Evolutionary conservation across 768 basidiomycete genomes (phyloP), one percentile per base, ranked within the genome.

Genomic region (Vishniacozyma victoriae): DNA sequence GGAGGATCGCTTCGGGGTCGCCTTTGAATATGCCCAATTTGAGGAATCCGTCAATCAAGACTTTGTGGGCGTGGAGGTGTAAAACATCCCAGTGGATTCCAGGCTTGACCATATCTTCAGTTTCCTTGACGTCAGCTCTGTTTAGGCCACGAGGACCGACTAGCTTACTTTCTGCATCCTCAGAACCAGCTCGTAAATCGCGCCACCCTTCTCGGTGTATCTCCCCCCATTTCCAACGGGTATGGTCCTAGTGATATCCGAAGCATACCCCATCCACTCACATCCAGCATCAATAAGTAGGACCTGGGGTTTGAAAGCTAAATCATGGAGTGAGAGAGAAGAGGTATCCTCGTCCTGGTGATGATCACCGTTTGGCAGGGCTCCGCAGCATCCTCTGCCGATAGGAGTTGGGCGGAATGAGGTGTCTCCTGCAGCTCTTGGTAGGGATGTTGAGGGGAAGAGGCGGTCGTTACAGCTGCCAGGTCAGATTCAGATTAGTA

Each of bases 201-300:
- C 83, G 23, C 78, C 78, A 0, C 86, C 85, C 70, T 88, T 85
- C 5, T 80, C 73, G 0, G 87, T 85, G 70, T 92, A 96, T 62
- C 80, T 85, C 0, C 93, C 93, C 2, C 84, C 83, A 60, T 96
- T 97, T 0, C 93, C 93, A n/a, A 95, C 68, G 1, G 76, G 75
- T 19, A 74, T 70, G 11, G 73, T 72, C 29, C 76, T 55, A 70
- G 75, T 72, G 73, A 84, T 80, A 67, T 85, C 84, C 0, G 79
- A 75, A 3, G 80, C 82, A 55, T 85, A 83, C 11, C 67, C 67
- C 59, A 78, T 78, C 82, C 82, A 92, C 73, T 97, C 93, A 63
- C 91, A 92, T 0, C 92, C 91, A 0, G 93, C 93, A 60, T 97
- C 93, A 54, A 93, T 91, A 25, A 93, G 79, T 4, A 93, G 76